phyloP scores from a whole-genome alignment of 164 flowering plant species.

The Chimonanthus salicifolius region DNA sequence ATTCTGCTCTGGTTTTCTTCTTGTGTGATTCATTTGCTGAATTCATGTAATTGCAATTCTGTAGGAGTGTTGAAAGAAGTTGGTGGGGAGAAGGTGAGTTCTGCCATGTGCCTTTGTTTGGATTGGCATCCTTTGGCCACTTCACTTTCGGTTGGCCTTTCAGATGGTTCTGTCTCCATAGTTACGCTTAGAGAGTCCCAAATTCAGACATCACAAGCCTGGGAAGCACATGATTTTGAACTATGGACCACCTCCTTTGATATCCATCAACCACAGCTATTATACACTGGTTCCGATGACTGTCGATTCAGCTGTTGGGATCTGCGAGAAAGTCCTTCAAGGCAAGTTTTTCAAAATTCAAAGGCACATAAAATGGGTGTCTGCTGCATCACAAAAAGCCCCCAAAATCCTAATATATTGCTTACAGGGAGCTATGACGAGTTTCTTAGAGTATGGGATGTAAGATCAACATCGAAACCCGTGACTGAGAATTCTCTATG shows the following conservation, averaged over 20 bases:
- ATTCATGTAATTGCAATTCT: conserved; percentile 14
- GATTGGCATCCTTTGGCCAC: conserved; percentile 81
- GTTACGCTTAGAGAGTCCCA: conserved; percentile 46
- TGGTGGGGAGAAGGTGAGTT: conserved; percentile 36
- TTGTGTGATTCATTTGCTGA: too few relatives aligned
- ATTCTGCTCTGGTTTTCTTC: too few relatives aligned
- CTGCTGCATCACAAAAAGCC: conserved; percentile 71
- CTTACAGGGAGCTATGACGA: conserved; percentile 95
- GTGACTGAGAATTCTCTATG: conserved; percentile 50
- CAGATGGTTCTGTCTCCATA: conserved; percentile 75
- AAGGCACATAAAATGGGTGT: conserved; percentile 81
- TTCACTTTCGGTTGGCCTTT: conserved; percentile 62
- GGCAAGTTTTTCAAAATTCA: conserved; percentile 53
- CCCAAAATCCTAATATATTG: conserved; percentile 39
- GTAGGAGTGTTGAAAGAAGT: conserved; percentile 45
- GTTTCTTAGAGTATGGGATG: conserved; percentile 76
- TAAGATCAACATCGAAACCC: conserved; percentile 65
- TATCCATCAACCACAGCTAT: conserved; percentile 61
- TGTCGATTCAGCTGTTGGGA: conserved; percentile 90
- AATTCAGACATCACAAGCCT: conserved; percentile 35
- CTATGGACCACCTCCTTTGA: conserved; percentile 82
- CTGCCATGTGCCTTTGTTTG: conserved; percentile 87
- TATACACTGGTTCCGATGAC: conserved; percentile 91
- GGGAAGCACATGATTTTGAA: conserved; percentile 95
- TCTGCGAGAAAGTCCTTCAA: conserved; percentile 50